Conservation (phyloP, 2,329 filamentous ascomycete species). For the Neofusicoccum cordaticola region DNA sequence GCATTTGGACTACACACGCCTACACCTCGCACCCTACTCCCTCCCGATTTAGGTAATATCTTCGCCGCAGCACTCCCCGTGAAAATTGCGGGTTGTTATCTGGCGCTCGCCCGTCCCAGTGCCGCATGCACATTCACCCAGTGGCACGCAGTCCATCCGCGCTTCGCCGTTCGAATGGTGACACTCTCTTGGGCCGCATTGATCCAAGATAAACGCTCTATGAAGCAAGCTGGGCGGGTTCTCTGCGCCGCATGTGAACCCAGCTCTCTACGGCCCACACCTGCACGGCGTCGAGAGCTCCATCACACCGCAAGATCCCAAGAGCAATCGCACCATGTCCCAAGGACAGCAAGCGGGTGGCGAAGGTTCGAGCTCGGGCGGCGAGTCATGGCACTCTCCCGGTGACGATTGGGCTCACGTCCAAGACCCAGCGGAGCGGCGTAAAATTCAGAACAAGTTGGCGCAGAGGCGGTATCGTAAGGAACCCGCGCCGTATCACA, state of each 20-base stretch:
- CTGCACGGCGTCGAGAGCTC: not conserved
- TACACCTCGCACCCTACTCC: not conserved
- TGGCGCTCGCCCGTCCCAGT: not conserved
- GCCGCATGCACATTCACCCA: not conserved
- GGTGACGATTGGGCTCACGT: constrained; percentile 59
- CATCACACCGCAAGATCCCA: not conserved
- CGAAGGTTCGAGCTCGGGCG: not conserved
- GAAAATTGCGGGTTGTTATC: too few relatives aligned
- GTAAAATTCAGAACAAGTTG: constrained; percentile 73
- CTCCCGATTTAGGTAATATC: not conserved
- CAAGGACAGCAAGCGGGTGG: not conserved
- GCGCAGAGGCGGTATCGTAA: constrained; percentile 74
- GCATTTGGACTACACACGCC: not conserved
- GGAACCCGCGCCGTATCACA: constrained; percentile 28
- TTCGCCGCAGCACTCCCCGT: not conserved
- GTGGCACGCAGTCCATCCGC: not conserved
- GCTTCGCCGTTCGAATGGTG: not conserved
- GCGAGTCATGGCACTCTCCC: not conserved
- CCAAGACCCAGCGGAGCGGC: constrained; percentile 66
- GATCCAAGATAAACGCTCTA: not conserved
- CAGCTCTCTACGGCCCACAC: not conserved
- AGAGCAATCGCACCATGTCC: not conserved
- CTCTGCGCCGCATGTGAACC: not conserved
- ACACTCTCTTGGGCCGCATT: not conserved
- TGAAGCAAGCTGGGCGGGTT: not conserved